A percentile compares a stretch with the other conserved stretches of the same genome.
phyloP scores from a whole-genome alignment of 352 stramenopile genomes.

The Pythium plurisporium region DNA sequence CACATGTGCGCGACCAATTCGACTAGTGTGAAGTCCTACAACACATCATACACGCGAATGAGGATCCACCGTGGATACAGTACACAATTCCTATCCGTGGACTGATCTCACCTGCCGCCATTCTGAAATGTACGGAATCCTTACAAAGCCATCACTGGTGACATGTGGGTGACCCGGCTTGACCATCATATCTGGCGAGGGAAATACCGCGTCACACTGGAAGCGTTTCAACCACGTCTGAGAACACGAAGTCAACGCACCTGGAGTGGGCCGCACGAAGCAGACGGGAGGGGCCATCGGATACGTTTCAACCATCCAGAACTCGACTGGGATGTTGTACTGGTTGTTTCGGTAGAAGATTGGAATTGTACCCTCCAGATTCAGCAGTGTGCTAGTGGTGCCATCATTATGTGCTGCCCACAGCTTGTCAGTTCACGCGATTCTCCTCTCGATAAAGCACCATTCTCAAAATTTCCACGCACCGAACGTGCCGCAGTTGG shows the following conservation, averaged over 20 bases:
- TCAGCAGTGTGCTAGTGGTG: conserved; percentile 77
- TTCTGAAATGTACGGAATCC: conserved; percentile 82
- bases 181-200: conserved; percentile 71
- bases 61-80: neutral
- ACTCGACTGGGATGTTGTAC: conserved; percentile 90
- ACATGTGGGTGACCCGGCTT: conserved; percentile 84
- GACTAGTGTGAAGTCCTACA: conserved; percentile 72
- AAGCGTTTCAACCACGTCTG: neutral
- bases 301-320: conserved; percentile 87
- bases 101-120: conserved; percentile 46
- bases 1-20: conserved; percentile 86
- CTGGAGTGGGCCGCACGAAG: conserved; percentile 80
- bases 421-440: too few relatives aligned
- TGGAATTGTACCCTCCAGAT: conserved; percentile 86
- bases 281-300: conserved; percentile 75
- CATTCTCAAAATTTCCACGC: neutral
- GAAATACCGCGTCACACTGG: neutral
- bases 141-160: conserved; percentile 80
- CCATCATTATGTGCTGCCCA: conserved; percentile 80
- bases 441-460: too few relatives aligned
- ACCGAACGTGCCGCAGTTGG: conserved; percentile 85
- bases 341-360: conserved; percentile 88
- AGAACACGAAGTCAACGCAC: conserved; percentile 20
- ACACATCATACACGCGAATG: neutral
- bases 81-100: too few relatives aligned